Evolutionary conservation across 495 filamentous ascomycete species (phyloP).

Genomic region (Cryomyces antarcticus): DNA sequence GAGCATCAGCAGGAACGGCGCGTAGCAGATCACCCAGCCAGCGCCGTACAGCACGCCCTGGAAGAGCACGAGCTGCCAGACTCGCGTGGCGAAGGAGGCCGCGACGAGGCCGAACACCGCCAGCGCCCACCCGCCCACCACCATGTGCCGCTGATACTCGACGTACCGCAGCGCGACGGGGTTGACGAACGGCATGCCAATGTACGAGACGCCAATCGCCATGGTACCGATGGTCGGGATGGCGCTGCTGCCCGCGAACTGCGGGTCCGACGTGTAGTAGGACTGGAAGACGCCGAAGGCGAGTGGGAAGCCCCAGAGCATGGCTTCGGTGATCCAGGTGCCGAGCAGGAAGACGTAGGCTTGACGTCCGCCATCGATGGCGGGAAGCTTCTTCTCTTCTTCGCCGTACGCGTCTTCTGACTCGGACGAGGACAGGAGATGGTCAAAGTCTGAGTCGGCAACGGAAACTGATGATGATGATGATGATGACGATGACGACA

Average conservation of each 20-base stretch:
- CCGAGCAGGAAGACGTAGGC: conserved; percentile 6
- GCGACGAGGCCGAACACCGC: conserved; percentile 6
- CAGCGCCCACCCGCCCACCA: conserved; percentile 9
- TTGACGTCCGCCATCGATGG: conserved; percentile 3
- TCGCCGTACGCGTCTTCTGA: neutral
- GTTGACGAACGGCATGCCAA: conserved; percentile 9
- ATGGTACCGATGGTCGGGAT: conserved; percentile 12
- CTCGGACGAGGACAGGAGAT: too few relatives aligned
- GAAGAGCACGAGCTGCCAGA: conserved; percentile 8
- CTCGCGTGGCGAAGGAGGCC: conserved; percentile 7
- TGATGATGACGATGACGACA: too few relatives aligned
- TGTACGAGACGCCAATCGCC: conserved; percentile 9
- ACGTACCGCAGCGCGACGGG: conserved; percentile 7
- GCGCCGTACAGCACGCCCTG: conserved; percentile 14
- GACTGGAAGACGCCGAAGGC: conserved; percentile 14
- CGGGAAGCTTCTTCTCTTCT: neutral
- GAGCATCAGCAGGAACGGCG: conserved; percentile 15
- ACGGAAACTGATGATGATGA: too few relatives aligned
- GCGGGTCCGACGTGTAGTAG: conserved; percentile 7
- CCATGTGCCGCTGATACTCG: conserved; percentile 3
- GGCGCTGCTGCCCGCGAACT: conserved; percentile 1
- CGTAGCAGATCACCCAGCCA: conserved; percentile 12
- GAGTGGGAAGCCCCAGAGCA: conserved; percentile 12
- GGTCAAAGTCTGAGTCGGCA: too few relatives aligned
- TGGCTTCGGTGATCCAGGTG: conserved; percentile 6